Conservation (phyloP, 192 early-diverging fungal genomes). For the Backusella morwellensis region DNA sequence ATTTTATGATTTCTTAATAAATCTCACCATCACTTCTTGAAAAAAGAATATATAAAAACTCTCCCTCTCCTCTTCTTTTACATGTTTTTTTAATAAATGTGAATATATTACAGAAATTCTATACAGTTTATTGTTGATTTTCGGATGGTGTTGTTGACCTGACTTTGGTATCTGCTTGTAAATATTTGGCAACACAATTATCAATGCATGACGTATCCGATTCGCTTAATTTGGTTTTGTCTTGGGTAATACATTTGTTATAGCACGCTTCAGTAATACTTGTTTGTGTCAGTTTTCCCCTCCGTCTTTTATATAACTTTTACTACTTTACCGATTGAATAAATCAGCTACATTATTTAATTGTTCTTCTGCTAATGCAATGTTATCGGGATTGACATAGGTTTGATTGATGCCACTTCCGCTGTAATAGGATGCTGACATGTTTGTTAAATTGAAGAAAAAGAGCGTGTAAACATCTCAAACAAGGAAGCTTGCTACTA, state of each 20-base stretch:
- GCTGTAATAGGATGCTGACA: conserved; percentile 28
- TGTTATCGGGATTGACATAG: conserved; percentile 51
- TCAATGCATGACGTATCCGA: conserved; percentile 84
- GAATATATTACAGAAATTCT: not conserved
- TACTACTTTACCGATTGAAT: conserved; percentile 58
- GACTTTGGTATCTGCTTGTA: conserved; percentile 76
- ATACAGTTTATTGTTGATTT: not conserved
- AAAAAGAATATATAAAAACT: too few relatives aligned
- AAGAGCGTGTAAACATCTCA: not conserved
- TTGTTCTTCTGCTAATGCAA: conserved; percentile 71
- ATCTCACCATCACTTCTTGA: too few relatives aligned
- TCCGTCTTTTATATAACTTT: not conserved
- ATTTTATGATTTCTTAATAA: too few relatives aligned
- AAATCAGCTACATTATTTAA: conserved; percentile 76
- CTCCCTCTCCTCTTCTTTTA: too few relatives aligned
- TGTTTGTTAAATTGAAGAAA: not conserved
- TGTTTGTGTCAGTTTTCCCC: not conserved
- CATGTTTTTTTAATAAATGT: too few relatives aligned
- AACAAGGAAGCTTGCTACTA: not conserved
- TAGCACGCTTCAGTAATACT: conserved; percentile 76
- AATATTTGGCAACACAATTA: conserved; percentile 84
- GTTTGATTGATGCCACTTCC: conserved; percentile 26
- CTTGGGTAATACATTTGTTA: conserved; percentile 75
- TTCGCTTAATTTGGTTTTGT: conserved; percentile 72
- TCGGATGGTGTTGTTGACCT: conserved; percentile 58